Evolutionary conservation across 176 grass and related monocot genomes (phyloP).

Genomic region (Triticum dicoccoides): DNA sequence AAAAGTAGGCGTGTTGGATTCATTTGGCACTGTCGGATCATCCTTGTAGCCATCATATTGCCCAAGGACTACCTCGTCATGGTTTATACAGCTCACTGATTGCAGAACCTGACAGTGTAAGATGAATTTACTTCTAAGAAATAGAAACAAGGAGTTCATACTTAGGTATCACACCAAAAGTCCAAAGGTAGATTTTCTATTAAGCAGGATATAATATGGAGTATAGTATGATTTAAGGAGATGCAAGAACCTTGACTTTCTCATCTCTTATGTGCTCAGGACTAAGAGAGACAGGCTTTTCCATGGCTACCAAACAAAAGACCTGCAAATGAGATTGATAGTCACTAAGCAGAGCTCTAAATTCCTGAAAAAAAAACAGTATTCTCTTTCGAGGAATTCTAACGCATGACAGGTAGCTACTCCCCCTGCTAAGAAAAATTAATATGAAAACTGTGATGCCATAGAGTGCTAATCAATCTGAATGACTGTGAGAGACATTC

Average conservation of each 20-base stretch:
- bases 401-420: not conserved
- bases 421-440: not conserved
- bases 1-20: constrained; percentile 92
- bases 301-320: constrained; percentile 98
- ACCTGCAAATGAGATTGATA: constrained; percentile 47
- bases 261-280: constrained; percentile 98
- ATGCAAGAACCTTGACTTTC: constrained; percentile 90
- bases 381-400: not conserved
- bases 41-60: constrained; percentile 97
- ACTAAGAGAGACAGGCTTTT: constrained; percentile 87
- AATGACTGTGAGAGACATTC: not conserved
- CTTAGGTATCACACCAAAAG: constrained; percentile 2
- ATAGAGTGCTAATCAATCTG: constrained; percentile 2
- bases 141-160: not conserved
- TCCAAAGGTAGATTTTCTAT: not conserved
- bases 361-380: not conserved
- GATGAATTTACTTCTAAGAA: not conserved
- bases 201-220: not conserved
- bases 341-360: constrained; percentile 19
- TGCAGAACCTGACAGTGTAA: constrained; percentile 71
- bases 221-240: constrained; percentile 14
- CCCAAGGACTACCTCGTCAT: constrained; percentile 91
- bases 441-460: not conserved
- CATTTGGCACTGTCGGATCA: constrained; percentile 85
- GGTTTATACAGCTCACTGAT: constrained; percentile 76